These are phyloP conservation scores for Epichloe uncinata DNA, from an alignment of 2,329 filamentous ascomycete genomes.

Conservation along the genomic window DNA sequence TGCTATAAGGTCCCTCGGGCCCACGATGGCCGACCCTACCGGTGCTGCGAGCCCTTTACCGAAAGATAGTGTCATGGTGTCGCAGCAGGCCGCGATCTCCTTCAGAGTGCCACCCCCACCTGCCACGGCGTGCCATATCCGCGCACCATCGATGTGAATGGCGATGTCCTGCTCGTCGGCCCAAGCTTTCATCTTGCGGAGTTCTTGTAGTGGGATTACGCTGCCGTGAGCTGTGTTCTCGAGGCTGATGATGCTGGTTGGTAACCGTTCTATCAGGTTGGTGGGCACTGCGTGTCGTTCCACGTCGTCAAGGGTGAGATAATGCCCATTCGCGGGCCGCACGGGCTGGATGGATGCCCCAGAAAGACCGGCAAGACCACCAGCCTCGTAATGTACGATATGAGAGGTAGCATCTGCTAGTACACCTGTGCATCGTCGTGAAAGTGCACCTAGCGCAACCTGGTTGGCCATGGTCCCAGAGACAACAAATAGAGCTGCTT, in stretches of 20 bases:
- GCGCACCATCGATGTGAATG: slow-evolving; percentile 68
- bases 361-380: slow-evolving; percentile 29
- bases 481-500: slow-evolving; percentile 65
- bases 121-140: slow-evolving; percentile 68
- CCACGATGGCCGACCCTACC: slow-evolving; percentile 61
- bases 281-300: slow-evolving; percentile 47
- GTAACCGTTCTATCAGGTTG: slow-evolving; percentile 62
- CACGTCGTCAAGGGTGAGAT: slow-evolving; percentile 67
- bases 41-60: slow-evolving; percentile 72
- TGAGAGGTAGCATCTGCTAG: slow-evolving; percentile 67
- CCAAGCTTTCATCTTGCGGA: slow-evolving; percentile 54
- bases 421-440: slow-evolving; percentile 64
- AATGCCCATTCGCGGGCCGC: slow-evolving; percentile 52
- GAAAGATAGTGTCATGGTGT: slow-evolving; percentile 65
- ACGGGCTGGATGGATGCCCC: slow-evolving; percentile 57
- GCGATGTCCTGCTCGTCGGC: slow-evolving; percentile 48
- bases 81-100: slow-evolving; percentile 54
- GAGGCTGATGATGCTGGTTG: slow-evolving; percentile 65
- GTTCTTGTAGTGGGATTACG: slow-evolving; percentile 62
- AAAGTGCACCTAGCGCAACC: slow-evolving; percentile 62
- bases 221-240: slow-evolving; percentile 76
- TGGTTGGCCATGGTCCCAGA: slow-evolving; percentile 94
- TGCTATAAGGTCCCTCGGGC: slow-evolving; percentile 21
- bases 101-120: slow-evolving; percentile 51
- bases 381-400: slow-evolving; percentile 54